Evolutionary conservation across 2,329 filamentous ascomycete genomes (phyloP).

Genomic region (Fusarium keratoplasticum): DNA sequence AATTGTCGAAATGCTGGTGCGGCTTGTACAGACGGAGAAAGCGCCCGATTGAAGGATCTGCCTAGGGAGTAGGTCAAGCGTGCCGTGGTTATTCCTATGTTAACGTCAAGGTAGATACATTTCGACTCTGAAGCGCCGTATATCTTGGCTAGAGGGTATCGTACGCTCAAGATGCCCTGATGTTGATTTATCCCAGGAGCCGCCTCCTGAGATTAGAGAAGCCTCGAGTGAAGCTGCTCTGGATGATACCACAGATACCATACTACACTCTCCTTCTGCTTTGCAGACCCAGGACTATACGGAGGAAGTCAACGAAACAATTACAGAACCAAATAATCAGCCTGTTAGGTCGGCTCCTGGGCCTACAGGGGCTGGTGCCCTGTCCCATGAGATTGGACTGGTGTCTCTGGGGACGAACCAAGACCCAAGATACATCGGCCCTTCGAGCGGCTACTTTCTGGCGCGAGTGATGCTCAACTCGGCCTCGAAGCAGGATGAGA

Average conservation of each 20-base stretch:
- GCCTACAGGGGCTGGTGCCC: slow-evolving; percentile 33
- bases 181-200: slow-evolving; percentile 51
- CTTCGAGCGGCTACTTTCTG: slow-evolving; percentile 66
- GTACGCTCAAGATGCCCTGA: slow-evolving; percentile 56
- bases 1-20: slow-evolving; percentile 57
- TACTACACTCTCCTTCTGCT: neutral
- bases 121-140: slow-evolving; percentile 53
- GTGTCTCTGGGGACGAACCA: slow-evolving; percentile 61
- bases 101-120: slow-evolving; percentile 40
- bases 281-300: neutral
- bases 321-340: slow-evolving; percentile 5
- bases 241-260: slow-evolving; percentile 8
- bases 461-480: slow-evolving; percentile 60
- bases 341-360: slow-evolving; percentile 27
- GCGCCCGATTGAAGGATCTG: slow-evolving; percentile 52
- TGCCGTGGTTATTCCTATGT: too few species aligned
- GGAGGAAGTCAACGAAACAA: neutral
- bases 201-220: slow-evolving; percentile 25
- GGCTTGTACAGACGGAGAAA: slow-evolving; percentile 58
- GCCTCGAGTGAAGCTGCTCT: slow-evolving; percentile 13
- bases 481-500: slow-evolving; percentile 43
- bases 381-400: slow-evolving; percentile 64
- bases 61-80: slow-evolving; percentile 52
- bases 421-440: slow-evolving; percentile 65
- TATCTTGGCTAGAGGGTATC: slow-evolving; percentile 60